phyloP scores from a whole-genome alignment of 192 early-diverging fungal genomes.

The Rhizoclosmatium globosum region DNA sequence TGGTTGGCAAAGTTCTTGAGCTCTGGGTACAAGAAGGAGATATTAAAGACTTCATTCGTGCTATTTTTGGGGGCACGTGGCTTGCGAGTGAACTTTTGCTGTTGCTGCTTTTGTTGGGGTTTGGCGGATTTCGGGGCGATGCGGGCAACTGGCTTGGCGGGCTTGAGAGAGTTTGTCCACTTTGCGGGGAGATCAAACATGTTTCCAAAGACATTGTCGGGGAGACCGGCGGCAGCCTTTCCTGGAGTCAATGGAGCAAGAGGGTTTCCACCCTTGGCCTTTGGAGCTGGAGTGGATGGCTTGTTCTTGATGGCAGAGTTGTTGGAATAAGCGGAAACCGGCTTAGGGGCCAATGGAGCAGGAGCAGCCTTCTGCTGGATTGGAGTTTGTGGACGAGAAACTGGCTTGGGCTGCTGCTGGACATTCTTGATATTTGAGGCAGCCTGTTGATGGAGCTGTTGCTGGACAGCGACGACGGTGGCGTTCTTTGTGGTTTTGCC shows the following conservation, averaged over 20 bases:
- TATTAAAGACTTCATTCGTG: slow-evolving; percentile 12
- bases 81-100: slow-evolving; percentile 16
- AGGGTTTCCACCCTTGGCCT: slow-evolving; percentile 1
- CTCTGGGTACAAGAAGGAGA: not conserved
- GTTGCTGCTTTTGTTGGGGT: not conserved
- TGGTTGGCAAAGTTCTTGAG: not conserved
- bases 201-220: slow-evolving; percentile 10
- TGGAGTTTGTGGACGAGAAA: slow-evolving; percentile 2
- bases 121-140: not conserved
- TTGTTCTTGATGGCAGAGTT: not conserved
- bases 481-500: slow-evolving; percentile 15
- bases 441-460: slow-evolving; percentile 4
- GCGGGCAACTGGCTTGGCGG: slow-evolving; percentile 10
- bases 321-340: no score
- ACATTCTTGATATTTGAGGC: not conserved
- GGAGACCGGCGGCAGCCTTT: not conserved
- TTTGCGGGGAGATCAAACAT: slow-evolving; percentile 30
- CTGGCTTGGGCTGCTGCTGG: not conserved
- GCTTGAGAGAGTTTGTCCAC: slow-evolving; percentile 16
- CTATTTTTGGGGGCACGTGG: slow-evolving; percentile 11
- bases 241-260: not conserved
- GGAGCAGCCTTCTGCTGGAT: not conserved
- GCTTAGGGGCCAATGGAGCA: not conserved
- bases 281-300: not conserved
- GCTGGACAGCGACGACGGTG: slow-evolving; percentile 28